Evolutionary conservation across 1,284 basidiomycete genomes (phyloP).

Genomic region (Moesziomyces sp.): DNA sequence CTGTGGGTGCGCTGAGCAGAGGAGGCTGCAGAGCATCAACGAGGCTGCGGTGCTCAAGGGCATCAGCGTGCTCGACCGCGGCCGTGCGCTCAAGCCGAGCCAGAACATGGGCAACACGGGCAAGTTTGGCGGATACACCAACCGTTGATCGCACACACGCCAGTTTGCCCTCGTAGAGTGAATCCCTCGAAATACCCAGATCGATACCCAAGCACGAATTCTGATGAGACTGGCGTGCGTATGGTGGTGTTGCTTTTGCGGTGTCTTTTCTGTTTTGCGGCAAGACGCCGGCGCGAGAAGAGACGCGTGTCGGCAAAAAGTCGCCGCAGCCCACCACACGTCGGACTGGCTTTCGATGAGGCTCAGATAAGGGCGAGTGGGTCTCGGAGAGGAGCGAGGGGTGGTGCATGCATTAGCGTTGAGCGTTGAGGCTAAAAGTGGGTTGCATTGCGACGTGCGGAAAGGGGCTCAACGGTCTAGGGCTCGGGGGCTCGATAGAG

Average conservation of each 20-base stretch:
- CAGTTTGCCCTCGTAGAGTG: not conserved
- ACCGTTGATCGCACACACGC: constrained; percentile 11
- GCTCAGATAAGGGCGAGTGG: no score
- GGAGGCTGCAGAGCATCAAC: constrained; percentile 52
- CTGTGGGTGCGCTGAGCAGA: constrained; percentile 53
- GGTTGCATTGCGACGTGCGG: not conserved
- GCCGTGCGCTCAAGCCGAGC: constrained; percentile 48
- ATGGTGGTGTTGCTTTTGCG: no score
- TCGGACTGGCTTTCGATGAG: no score
- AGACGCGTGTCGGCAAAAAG: no score
- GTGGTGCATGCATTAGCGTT: no score
- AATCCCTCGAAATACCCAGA: no score
- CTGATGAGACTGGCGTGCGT: no score
- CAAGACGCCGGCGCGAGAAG: no score
- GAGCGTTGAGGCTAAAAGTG: no score
- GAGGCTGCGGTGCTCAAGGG: constrained; percentile 56
- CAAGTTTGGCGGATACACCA: constrained; percentile 54
- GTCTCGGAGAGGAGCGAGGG: no score
- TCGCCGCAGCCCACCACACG: no score
- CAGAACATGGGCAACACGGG: constrained; percentile 41
- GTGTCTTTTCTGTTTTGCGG: no score
- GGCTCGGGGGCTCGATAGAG: not conserved
- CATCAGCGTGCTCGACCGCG: constrained; percentile 51
- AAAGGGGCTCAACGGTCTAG: not conserved
- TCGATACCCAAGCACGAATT: constrained; percentile 1